phyloP scores from a whole-genome alignment of 768 basidiomycete species.

The Boletus huronensis region DNA sequence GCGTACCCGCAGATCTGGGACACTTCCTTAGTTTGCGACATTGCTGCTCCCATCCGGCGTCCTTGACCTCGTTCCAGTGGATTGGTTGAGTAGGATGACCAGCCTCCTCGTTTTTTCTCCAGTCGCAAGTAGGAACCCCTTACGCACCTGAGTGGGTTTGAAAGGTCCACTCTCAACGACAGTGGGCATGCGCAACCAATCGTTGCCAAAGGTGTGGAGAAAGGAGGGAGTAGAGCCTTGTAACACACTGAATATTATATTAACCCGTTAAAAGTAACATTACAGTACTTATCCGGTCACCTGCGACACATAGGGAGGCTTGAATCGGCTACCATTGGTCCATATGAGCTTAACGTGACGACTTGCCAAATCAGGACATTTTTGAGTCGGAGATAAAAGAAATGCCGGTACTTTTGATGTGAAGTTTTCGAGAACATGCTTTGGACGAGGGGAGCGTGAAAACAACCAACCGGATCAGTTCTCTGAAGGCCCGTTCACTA shows the following conservation, averaged over 20 bases:
- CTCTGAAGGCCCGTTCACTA: too few relatives aligned
- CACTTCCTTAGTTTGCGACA: not conserved
- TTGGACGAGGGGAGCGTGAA: not conserved
- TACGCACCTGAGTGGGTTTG: not conserved
- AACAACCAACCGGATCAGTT: not conserved
- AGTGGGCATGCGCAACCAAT: not conserved
- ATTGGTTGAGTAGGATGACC: too few relatives aligned
- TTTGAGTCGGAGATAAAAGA: not conserved
- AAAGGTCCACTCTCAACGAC: not conserved
- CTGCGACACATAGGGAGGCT: too few relatives aligned
- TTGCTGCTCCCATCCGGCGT: constrained; percentile 3
- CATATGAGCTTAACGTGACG: too few relatives aligned
- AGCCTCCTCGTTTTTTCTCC: too few relatives aligned
- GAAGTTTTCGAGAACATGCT: too few relatives aligned
- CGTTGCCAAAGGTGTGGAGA: not conserved
- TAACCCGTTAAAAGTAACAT: not conserved
- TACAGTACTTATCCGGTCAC: too few relatives aligned
- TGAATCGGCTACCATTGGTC: too few relatives aligned
- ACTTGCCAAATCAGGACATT: not conserved
- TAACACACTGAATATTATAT: not conserved
- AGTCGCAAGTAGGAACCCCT: not conserved
- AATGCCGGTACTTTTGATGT: not conserved
- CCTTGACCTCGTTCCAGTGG: too few relatives aligned
- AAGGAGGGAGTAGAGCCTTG: not conserved
- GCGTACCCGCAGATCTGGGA: constrained; percentile 5